These are phyloP conservation scores for Waltergamsia citrina DNA, from an alignment of 2,329 filamentous ascomycete genomes.

Conservation along the genomic window DNA sequence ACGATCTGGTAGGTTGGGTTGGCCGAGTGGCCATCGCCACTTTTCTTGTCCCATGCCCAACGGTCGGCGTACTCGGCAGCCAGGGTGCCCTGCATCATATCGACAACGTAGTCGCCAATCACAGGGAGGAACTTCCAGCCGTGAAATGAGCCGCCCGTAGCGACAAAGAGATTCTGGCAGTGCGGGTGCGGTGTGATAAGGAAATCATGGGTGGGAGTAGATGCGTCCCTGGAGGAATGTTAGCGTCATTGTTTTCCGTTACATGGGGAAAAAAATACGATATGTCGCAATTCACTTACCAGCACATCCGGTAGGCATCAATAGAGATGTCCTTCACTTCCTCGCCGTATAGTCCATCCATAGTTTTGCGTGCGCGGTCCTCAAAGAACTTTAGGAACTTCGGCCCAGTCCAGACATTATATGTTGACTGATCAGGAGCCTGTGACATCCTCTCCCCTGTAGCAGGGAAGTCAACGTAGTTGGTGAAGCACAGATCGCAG, in stretches of 20 bases:
- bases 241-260: not conserved
- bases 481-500: conserved; percentile 48
- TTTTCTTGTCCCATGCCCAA: conserved; percentile 36
- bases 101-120: conserved; percentile 48
- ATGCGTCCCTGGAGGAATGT: conserved; percentile 43
- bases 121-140: conserved; percentile 57
- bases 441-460: conserved; percentile 43
- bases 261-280: not conserved
- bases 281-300: too few species aligned
- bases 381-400: conserved; percentile 31
- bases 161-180: conserved; percentile 45
- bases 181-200: conserved; percentile 43
- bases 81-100: conserved; percentile 33
- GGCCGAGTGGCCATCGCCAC: conserved; percentile 27
- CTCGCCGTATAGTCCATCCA: conserved; percentile 30
- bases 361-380: conserved; percentile 27
- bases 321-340: conserved; percentile 26
- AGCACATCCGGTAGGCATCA: conserved; percentile 40
- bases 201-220: conserved; percentile 53
- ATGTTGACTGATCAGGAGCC: conserved; percentile 31
- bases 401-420: conserved; percentile 30
- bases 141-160: conserved; percentile 54
- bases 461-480: conserved; percentile 33
- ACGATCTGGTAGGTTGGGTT: conserved; percentile 31
- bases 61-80: conserved; percentile 24